Evolutionary conservation across 371 early-diverging fungal species (phyloP), one percentile per base, ranked within the genome.

Genomic region (Zancudomyces culisetae): DNA sequence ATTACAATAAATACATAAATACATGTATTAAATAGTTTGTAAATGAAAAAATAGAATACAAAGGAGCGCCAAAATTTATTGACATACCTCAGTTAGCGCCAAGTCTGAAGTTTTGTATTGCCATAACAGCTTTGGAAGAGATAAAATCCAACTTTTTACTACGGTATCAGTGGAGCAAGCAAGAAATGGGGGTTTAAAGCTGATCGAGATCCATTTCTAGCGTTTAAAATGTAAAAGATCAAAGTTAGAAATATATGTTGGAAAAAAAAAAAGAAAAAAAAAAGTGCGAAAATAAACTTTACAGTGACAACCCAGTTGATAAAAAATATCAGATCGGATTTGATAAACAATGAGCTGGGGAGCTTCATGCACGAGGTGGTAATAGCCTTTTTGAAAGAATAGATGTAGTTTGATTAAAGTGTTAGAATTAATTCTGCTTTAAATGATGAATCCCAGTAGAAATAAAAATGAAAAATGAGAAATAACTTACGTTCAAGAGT

Each of bases 41-140:
- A 12, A 46, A 42, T 13, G 12, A 13, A 19, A 46, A 42, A 18
- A 8, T 22, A 29, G 18, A 39, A 39, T 39, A 29, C 4, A 49
- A 23, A 23, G 6, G 18, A 28, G 26, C 3, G 18, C 35, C 8
- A n/a, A 10, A 28, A 13, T 51, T 13, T 18, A 43, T 39, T 12
- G 27, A 29, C 29, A 23, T 39, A 49, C 61, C 4, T 28, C 35
- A 35, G 62, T 62, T 2, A 60, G 55, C 1, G 49, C 42, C 12
- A 55, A 43, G 42, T 63, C 56, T 23, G 55, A 58, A 30, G 60
- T 52, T 19, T 62, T 63, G 21, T 64, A 59, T 59, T 60, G 60
- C 68, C 68, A 68, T 26, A 68, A 53, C 29, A 68, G 53, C 57
- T 55, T 55, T 13, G 68, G 68, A 23, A 68, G 57, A 19, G 50